A percentile compares a stretch with the other conserved stretches of the same genome.
Conservation (phyloP, 208 protist genomes). For the Sergeia podlipaevii region DNA sequence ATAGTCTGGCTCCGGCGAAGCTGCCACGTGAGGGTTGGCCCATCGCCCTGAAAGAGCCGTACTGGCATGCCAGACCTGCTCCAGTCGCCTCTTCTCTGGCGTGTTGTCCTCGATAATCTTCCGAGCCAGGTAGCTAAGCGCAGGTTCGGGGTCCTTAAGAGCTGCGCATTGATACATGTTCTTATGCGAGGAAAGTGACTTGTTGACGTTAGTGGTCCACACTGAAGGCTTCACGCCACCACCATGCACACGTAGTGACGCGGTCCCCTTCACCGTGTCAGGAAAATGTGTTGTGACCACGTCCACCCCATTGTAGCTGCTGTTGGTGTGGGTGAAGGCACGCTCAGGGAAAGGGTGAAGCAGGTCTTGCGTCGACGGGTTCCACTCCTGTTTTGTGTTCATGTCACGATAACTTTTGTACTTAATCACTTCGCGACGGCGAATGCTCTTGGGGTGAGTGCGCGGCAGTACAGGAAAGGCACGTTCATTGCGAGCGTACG, state of each 20-base stretch:
- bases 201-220: conserved; percentile 23
- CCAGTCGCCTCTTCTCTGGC: conserved; percentile 23
- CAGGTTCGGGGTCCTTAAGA: no score
- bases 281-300: conserved; percentile 52
- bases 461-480: conserved; percentile 48
- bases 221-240: conserved; percentile 14
- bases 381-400: conserved; percentile 44
- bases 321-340: conserved; percentile 41
- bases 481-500: conserved; percentile 26
- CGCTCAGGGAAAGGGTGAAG: conserved; percentile 73
- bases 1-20: conserved; percentile 20
- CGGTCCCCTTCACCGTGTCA: conserved; percentile 34
- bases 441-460: conserved; percentile 11
- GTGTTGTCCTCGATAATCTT: conserved; percentile 36
- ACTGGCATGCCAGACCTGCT: conserved; percentile 42
- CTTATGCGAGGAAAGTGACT: neutral
- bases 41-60: conserved; percentile 15
- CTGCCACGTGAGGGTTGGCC: conserved; percentile 15
- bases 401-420: conserved; percentile 24
- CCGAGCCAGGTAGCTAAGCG: conserved; percentile 43
- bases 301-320: conserved; percentile 61
- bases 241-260: conserved; percentile 20
- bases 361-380: conserved; percentile 59
- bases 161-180: no score
- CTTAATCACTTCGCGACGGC: conserved; percentile 38